Base-by-base conservation (phyloP, 441 rosid species). In the Hypseocharis bilobata region DNA sequence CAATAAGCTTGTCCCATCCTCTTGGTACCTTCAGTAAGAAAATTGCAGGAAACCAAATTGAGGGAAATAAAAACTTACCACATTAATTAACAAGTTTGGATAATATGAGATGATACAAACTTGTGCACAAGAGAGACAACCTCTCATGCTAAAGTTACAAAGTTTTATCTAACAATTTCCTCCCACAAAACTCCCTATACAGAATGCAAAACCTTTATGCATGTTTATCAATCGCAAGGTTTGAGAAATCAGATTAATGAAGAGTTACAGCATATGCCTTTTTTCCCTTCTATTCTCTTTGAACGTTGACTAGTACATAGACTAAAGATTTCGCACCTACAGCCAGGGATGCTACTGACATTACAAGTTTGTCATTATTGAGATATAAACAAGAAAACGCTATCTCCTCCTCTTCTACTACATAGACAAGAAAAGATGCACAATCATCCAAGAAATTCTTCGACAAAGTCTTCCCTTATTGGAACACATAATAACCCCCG, bases 1-100 rank as follows among this genome's bases (percentile, higher is more conserved):
- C 79, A 66, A 73, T 71, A 70, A 87, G 71, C 71, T 76, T 82
- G 77, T 85, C 89, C 92, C 92, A 86, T 78, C 89, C 84, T 76
- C 80, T 83, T 64, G 92, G 89, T 1, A 83, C 89, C 89, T 86
- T 47, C 10, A 40, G 13, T 25, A 54, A 54, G 23, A 55, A 13
- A 16, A 20, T n/a, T 27, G 32, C 60, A 55, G 60, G 8, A 55
- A 55, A 55, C 60, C 17, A 55, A 55, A 55, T n/a, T 26, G 17
- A 55, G 19, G 6, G 19, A 55, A 4, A 26, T 19, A 25, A 10
- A 55, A 25, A 2, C 1, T 32, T 26, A 55, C 25, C 34, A 26
- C 25, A 55, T 13, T 55, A 27, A 55, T n/a, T 3, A 22, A 0
- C 0, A 6, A 55, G 30, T 3, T 55, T 55, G 60, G 60, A 55